Evolutionary conservation across 140 eudicot species (phyloP).

Genomic region (Anethum foeniculum): DNA sequence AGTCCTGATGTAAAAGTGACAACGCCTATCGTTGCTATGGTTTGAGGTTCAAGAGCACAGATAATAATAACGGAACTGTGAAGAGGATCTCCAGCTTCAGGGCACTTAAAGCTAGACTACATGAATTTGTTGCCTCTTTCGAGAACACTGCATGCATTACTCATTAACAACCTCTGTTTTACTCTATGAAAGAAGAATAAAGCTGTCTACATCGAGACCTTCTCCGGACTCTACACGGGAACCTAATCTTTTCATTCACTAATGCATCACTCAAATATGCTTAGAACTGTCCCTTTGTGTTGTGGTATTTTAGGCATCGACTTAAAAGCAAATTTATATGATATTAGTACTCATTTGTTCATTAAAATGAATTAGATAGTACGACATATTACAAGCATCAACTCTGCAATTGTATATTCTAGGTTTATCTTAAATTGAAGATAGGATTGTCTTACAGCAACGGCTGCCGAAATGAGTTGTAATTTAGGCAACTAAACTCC

Average conservation of each 20-base stretch:
- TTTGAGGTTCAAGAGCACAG: not conserved
- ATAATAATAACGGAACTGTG: not conserved
- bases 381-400: not conserved
- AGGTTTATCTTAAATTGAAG: not conserved
- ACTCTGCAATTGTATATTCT: not conserved
- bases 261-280: not conserved
- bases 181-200: not conserved
- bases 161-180: not conserved
- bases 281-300: not conserved
- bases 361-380: not conserved
- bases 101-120: not conserved
- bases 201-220: not conserved
- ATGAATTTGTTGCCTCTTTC: not conserved
- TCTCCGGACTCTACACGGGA: not conserved
- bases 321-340: not conserved
- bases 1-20: not conserved
- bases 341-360: not conserved
- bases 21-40: not conserved
- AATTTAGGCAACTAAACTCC: not conserved
- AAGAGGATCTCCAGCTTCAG: not conserved
- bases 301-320: not conserved
- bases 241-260: not conserved
- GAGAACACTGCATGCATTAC: not conserved
- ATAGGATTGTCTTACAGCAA: not conserved
- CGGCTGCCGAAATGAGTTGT: not conserved